phyloP scores from a whole-genome alignment of 2,329 filamentous ascomycete species.

The Calonectria honghensis region DNA sequence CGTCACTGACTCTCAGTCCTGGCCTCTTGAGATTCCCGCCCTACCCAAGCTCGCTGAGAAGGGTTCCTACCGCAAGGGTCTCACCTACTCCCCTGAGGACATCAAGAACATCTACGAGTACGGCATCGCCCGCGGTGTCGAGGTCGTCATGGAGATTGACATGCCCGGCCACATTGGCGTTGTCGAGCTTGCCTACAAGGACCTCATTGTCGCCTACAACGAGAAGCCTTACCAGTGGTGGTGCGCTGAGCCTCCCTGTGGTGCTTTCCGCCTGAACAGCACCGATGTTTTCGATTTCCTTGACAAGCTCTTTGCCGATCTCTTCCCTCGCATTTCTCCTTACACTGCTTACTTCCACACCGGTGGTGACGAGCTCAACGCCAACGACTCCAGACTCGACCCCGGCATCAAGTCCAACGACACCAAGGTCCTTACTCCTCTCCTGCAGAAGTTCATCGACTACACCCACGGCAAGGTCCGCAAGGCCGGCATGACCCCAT shows the following conservation, averaged over 20 bases:
- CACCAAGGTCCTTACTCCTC: slow-evolving; percentile 78
- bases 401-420: slow-evolving; percentile 81
- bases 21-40: slow-evolving; percentile 87
- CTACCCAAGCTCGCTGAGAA: slow-evolving; percentile 81
- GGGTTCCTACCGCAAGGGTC: slow-evolving; percentile 81
- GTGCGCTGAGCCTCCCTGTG: slow-evolving; percentile 79
- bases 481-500: slow-evolving; percentile 78
- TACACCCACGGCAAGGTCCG: slow-evolving; percentile 80
- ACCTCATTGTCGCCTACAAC: slow-evolving; percentile 73
- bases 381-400: slow-evolving; percentile 79
- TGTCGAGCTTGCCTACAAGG: slow-evolving; percentile 71
- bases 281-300: slow-evolving; percentile 82
- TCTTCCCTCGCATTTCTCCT: slow-evolving; percentile 82
- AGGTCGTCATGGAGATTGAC: slow-evolving; percentile 77
- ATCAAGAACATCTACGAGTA: slow-evolving; percentile 82
- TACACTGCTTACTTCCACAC: slow-evolving; percentile 88
- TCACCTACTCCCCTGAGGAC: slow-evolving; percentile 81
- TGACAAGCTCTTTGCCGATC: slow-evolving; percentile 82
- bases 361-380: slow-evolving; percentile 91
- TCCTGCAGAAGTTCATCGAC: slow-evolving; percentile 86
- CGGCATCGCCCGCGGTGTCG: slow-evolving; percentile 77
- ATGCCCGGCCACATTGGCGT: slow-evolving; percentile 77
- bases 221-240: slow-evolving; percentile 74
- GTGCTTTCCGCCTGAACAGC: slow-evolving; percentile 85
- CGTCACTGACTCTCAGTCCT: slow-evolving; percentile 88